Percentiles rank a stretch among this genome's conserved stretches.
phyloP scores from a whole-genome alignment of 1,284 basidiomycete genomes.

The Vanrija pseudolonga region DNA sequence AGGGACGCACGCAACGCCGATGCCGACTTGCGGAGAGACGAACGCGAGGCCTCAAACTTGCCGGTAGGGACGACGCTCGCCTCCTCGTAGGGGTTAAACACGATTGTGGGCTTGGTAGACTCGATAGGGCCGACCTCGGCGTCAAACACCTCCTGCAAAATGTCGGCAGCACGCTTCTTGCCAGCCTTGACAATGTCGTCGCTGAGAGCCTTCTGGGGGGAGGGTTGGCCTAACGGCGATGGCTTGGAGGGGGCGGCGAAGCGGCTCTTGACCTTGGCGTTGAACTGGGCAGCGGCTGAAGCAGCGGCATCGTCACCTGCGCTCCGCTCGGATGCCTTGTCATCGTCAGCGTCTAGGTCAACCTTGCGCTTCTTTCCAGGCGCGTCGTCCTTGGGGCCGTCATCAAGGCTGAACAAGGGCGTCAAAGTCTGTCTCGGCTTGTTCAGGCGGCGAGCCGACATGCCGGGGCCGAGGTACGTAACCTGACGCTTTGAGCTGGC shows the following conservation, averaged over 20 bases:
- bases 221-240: constrained; percentile 18
- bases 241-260: constrained; percentile 1
- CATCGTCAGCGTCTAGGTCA: background rate
- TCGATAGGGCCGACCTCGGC: constrained; percentile 27
- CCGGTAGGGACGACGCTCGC: constrained; percentile 1
- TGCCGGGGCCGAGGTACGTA: constrained; percentile 40
- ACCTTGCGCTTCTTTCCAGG: constrained; percentile 19
- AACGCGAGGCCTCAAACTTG: constrained; percentile 1
- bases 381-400: constrained; percentile 8
- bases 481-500: constrained; percentile 3
- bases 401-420: constrained; percentile 20
- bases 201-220: background rate
- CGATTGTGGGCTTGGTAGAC: constrained; percentile 17
- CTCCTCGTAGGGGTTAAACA: constrained; percentile 42
- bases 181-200: constrained; percentile 16
- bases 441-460: constrained; percentile 32
- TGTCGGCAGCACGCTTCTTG: constrained; percentile 35
- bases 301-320: constrained; percentile 5
- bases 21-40: constrained; percentile 8
- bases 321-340: background rate
- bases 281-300: constrained; percentile 6
- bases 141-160: constrained; percentile 37
- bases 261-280: background rate
- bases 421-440: constrained; percentile 10
- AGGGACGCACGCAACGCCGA: background rate